Evolutionary conservation across 257 asterid species (phyloP), one percentile per base, ranked within the genome.

Genomic region (Jacaranda copaia): DNA sequence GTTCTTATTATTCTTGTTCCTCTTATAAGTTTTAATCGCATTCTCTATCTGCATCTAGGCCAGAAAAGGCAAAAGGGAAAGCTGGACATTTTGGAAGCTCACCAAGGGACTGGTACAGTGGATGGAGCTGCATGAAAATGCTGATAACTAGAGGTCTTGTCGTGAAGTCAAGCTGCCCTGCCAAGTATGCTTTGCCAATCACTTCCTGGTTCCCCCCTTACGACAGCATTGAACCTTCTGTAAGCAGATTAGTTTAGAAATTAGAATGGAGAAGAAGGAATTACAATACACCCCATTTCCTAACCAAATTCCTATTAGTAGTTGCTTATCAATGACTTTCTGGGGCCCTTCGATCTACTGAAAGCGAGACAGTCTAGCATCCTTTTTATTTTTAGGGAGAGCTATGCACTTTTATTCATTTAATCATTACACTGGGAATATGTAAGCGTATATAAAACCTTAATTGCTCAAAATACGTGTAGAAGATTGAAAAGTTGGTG

Each of bases 101-200:
- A 65, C 87, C 93, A 36, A 83, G 84, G 87, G 96, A 90, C 77
- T 91, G 99, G 99, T 95, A 95, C 89, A 90, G 81, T 68, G 99
- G 98, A 85, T 95, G 99, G 99, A 91, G 77, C 85, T 88, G 97
- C 88, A 95, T 95, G 99, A 90, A 83, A 85, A 91, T 96, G 3
- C 85, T 95, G 77, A 70, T 91, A 77, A 76, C 83, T 14, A 89
- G 85, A 87, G 97, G 98, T 79, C 93, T 95, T 72, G 99, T 95
- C 82, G 98, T 88, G 81, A 93, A 93, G 90, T 91, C 97, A 16
- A 93, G 96, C 88, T 84, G 90, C 88, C 99, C 99, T 8, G 98
- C 99, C 77, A 95, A 95, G 98, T 95, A 90, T 77, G 87, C 68
- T 78, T 63, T 56, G 77, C 74, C 39, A 52, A 58, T 68, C 77